These are phyloP conservation scores for Wickerhamia fluorescens DNA, from an alignment of 805 yeast species.

Conservation along the genomic window DNA sequence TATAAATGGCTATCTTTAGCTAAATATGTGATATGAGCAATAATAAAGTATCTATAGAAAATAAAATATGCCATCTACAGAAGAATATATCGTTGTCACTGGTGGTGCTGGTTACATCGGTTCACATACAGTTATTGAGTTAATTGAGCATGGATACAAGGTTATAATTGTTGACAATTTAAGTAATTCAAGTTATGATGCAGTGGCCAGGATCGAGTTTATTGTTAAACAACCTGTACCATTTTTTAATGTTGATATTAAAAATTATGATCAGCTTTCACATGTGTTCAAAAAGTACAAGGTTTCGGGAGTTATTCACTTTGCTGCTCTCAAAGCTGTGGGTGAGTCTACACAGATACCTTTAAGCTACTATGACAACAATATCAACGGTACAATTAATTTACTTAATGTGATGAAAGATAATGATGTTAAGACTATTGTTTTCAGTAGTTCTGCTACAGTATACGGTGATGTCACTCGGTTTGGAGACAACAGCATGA, in stretches of 20 bases:
- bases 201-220: conserved; percentile 55
- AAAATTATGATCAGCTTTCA: conserved; percentile 40
- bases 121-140: conserved; percentile 67
- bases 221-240: conserved; percentile 44
- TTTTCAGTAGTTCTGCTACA: conserved; percentile 75
- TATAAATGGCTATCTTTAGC: too few relatives aligned
- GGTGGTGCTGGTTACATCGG: conserved; percentile 90
- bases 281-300: conserved; percentile 42
- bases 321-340: conserved; percentile 80
- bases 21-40: too few relatives aligned
- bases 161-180: conserved; percentile 72
- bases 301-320: conserved; percentile 61
- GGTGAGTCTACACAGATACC: conserved; percentile 71
- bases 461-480: conserved; percentile 79
- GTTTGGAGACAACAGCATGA: conserved; percentile 50
- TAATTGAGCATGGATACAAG: conserved; percentile 53
- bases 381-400: conserved; percentile 57
- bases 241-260: conserved; percentile 52
- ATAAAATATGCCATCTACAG: too few relatives aligned
- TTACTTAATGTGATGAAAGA: conserved; percentile 48
- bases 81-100: too few relatives aligned
- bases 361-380: conserved; percentile 59
- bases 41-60: too few relatives aligned
- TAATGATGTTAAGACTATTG: conserved; percentile 44
- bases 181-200: conserved; percentile 58